These are phyloP conservation scores for Quercus tomentella DNA, from an alignment of 331 rosid species.

Conservation along the genomic window DNA sequence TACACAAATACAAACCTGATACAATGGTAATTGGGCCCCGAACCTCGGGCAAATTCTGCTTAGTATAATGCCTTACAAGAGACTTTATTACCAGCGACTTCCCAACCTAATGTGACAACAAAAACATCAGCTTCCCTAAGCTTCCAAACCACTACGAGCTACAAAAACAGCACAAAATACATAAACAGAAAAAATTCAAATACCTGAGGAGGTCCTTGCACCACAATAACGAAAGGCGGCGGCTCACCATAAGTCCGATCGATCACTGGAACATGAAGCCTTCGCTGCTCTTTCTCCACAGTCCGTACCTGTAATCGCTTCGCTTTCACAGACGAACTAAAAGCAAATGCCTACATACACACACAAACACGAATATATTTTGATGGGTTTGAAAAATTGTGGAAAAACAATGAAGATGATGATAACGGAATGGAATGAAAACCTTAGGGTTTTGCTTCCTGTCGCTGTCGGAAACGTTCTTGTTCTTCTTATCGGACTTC, in stretches of 20 bases:
- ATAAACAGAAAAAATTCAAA: neutral
- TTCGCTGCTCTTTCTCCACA: slow-evolving; percentile 95
- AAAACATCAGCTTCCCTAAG: too few species aligned
- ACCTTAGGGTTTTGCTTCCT: slow-evolving; percentile 68
- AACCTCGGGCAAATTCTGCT: slow-evolving; percentile 80
- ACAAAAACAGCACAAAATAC: too few species aligned
- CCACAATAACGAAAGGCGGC: slow-evolving; percentile 76
- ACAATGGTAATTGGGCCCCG: slow-evolving; percentile 89
- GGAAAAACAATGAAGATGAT: neutral
- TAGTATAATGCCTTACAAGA: slow-evolving; percentile 78
- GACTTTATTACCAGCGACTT: slow-evolving; percentile 83
- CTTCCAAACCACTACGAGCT: too few species aligned
- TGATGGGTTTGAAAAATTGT: neutral
- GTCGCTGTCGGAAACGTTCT: slow-evolving; percentile 32
- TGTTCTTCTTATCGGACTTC: slow-evolving; percentile 56
- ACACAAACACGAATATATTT: neutral
- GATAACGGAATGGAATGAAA: neutral
- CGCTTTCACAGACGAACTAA: slow-evolving; percentile 66
- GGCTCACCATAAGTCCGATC: slow-evolving; percentile 82
- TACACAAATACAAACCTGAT: slow-evolving; percentile 51
- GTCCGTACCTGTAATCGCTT: slow-evolving; percentile 76
- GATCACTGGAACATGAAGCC: slow-evolving; percentile 71
- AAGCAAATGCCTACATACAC: slow-evolving; percentile 58
- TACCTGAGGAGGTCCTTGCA: slow-evolving; percentile 95
- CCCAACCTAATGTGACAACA: slow-evolving; percentile 55